Base-by-base conservation (phyloP, 2,329 filamentous ascomycete genomes). In the Neofusicoccum umdonicola region DNA sequence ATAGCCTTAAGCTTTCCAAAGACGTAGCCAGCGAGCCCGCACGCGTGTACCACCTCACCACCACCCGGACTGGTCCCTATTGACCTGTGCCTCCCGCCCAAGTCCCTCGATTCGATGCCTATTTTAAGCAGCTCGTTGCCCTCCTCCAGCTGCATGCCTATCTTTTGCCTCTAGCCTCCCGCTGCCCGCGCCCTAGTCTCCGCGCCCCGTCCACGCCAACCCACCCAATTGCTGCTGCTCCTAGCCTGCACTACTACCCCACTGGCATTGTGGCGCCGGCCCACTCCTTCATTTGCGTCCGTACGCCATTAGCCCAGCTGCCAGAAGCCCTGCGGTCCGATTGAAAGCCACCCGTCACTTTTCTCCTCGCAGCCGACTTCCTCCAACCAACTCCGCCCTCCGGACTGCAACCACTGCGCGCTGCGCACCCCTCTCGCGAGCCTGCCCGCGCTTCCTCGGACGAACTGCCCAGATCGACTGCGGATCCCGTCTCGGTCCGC, bases 401-500 rank as follows among this genome's bases (percentile, higher is more conserved):
- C 27, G 15, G 51, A 54, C 17, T 15, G 34, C 22, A 51, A 7
- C 8, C 22, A 27, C 45, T n/a, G 27, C 47, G 47, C 19, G 51
- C 50, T 45, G 41, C 37, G 17, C 54, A 45, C 4, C 19, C 44
- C 35, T 12, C 27, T 9, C 58, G 37, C 37, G 27, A 47, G 3
- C n/a, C 8, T 31, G 27, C 17, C 17, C 58, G 58, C 39, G 31
- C 60, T 15, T 52, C 17, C 48, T 52, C 60, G 27, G 48, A 54
- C 48, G n/a, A 45, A 34, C 42, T 54, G 60, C 50, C 61, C 31
- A 47, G 50, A 54, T 63, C 50, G 50, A 56, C 62, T 57, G 62
- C 41, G 62, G 50, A 64, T 64, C 62, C 45, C 62, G 62, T 34
- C 62, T 64, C 62, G 62, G 62, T 64, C 62, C 62, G 62, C 51